These are phyloP conservation scores for Populus ilicifolia DNA, from an alignment of 345 rosid genomes.

Conservation along the genomic window DNA sequence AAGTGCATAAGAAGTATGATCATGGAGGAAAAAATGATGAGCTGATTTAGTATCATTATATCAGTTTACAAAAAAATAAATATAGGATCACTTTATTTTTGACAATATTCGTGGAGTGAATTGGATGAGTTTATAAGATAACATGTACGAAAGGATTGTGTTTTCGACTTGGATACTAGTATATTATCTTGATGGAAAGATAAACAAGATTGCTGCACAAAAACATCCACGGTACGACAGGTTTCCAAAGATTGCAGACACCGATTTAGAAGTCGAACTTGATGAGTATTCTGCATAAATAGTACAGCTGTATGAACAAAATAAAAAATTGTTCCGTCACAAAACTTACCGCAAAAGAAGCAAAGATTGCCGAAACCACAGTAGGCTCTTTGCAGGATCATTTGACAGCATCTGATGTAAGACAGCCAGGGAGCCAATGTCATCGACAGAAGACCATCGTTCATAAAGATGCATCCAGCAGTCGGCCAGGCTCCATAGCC, in stretches of 20 bases:
- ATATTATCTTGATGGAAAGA: neutral
- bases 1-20: neutral
- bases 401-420: slow-evolving; percentile 77
- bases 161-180: neutral
- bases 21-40: neutral
- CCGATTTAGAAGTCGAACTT: neutral
- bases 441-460: slow-evolving; percentile 92
- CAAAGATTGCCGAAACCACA: slow-evolving; percentile 84
- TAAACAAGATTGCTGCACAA: neutral
- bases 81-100: neutral
- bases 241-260: neutral
- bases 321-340: slow-evolving; percentile 1
- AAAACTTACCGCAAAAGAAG: slow-evolving; percentile 73
- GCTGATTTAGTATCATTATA: neutral
- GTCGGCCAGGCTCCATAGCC: slow-evolving; percentile 56
- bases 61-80: neutral
- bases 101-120: neutral
- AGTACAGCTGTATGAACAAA: slow-evolving; percentile 3
- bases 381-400: slow-evolving; percentile 70
- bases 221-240: neutral
- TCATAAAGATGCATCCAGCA: slow-evolving; percentile 91
- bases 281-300: neutral
- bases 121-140: neutral
- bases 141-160: neutral
- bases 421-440: slow-evolving; percentile 82